Percentiles rank a stretch among this genome's conserved stretches.
Conservation (phyloP, 2,329 filamentous ascomycete species). For the Aspergillus novofumigatus region DNA sequence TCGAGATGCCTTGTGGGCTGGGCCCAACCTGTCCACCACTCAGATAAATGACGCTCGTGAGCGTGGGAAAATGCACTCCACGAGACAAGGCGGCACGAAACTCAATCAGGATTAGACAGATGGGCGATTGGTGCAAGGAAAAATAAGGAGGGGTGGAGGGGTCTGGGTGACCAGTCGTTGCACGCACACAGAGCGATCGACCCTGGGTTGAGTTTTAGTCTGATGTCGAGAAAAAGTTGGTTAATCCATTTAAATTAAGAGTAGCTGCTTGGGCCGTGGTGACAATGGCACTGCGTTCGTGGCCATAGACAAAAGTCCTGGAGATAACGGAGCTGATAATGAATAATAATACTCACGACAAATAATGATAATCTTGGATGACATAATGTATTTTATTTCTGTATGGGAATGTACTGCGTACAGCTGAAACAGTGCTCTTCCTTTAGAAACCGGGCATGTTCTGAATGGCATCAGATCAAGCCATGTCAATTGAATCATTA, state of each 20-base stretch:
- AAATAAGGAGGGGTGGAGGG: constrained; percentile 11
- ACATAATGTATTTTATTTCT: not conserved
- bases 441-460: not conserved
- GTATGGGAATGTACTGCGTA: not conserved
- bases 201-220: constrained; percentile 11
- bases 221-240: not conserved
- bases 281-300: not conserved
- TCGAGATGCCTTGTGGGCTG: not conserved
- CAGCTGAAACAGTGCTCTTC: not conserved
- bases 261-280: constrained; percentile 1
- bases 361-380: not conserved
- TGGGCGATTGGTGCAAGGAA: constrained; percentile 6
- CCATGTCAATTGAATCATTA: not conserved
- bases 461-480: not conserved
- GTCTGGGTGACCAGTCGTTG: constrained; percentile 2
- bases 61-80: constrained; percentile 9
- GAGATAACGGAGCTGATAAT: not conserved
- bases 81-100: constrained; percentile 17
- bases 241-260: not conserved
- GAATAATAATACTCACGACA: not conserved
- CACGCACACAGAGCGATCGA: constrained; percentile 6
- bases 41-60: constrained; percentile 16
- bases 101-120: constrained; percentile 14
- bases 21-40: constrained; percentile 8
- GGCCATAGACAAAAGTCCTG: not conserved